Base-by-base conservation (phyloP, 352 stramenopile genomes). In the Phytopythium delawarense region DNA sequence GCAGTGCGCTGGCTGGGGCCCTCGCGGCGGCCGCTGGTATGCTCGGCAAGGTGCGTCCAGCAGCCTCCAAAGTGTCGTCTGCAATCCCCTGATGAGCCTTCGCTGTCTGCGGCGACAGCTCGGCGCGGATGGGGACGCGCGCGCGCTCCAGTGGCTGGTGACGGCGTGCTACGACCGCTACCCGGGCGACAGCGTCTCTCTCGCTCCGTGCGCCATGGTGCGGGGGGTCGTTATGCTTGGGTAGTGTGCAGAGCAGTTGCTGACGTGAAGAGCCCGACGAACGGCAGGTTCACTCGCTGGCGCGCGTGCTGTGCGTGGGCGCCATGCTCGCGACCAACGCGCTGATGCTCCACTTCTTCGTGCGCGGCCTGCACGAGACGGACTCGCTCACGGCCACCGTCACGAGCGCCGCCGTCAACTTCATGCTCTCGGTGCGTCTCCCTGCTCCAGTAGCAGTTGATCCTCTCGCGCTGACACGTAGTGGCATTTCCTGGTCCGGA, bases 301-400 rank as follows among this genome's bases (percentile, higher is more conserved):
- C 74, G 20, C 86, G 81, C n/a, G 53, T 84, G 2, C 44, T 69
- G 28, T 89, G 79, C 60, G 78, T 95, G 28, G 71, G 50, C 0
- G 69, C 89, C 16, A 95, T 95, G 86, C 72, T 95, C 42, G 67
- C 59, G 18, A 77, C 74, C 11, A 93, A 95, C 57, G 77, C 69
- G 0, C 55, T 91, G 50, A 95, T 95, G 86, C 76, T 95, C 54
- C 77, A 69, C 64, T 92, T 72, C 69, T 95, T 95, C 52, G 81
- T 95, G 60, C 81, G 88, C 28, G 84, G 84, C 0, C 65, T 95
- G 1, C 86, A 95, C 44, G 84, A 93, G 68, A 93, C 86, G 16
- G 86, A 95, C 70, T 95, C 86, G 21, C 78, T 95, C 23, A 95
- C 86, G 1, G 84, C 86, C 11, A 95, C 86, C 1, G 81, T 95